Evolutionary conservation across 1,284 basidiomycete species (phyloP).

Genomic region (Spongispora temasekensis): DNA sequence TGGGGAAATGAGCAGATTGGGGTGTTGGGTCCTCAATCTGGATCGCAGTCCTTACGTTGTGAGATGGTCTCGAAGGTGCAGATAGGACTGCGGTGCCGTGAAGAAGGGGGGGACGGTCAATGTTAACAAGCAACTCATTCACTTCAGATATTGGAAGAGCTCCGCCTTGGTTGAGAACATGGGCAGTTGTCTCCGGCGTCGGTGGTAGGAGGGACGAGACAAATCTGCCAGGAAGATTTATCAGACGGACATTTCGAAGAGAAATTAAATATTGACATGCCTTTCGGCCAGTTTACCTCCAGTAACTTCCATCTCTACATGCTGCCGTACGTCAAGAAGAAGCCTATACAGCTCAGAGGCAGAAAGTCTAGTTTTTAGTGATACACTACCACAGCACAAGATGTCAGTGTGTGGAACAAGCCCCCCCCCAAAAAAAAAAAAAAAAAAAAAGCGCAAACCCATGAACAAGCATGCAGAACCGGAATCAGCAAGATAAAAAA

Average conservation of each 20-base stretch:
- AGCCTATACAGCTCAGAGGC: conserved; percentile 68
- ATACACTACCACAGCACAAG: conserved; percentile 52
- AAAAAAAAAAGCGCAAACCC: background rate
- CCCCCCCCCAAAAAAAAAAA: too few relatives aligned
- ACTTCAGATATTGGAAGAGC: conserved; percentile 36
- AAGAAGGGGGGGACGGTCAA: background rate
- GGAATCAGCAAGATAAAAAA: conserved; percentile 3
- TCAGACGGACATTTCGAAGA: background rate
- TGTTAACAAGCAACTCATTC: background rate
- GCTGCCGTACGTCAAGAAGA: conserved; percentile 67
- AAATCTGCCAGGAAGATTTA: conserved; percentile 49
- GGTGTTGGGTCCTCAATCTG: conserved; percentile 16
- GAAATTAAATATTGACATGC: conserved; percentile 1
- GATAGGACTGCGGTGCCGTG: too few relatives aligned
- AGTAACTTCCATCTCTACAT: conserved; percentile 71
- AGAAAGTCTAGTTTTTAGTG: conserved; percentile 74
- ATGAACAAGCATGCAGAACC: background rate
- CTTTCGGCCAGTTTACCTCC: conserved; percentile 49
- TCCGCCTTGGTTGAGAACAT: conserved; percentile 69
- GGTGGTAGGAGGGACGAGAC: conserved; percentile 73
- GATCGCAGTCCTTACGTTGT: conserved; percentile 20
- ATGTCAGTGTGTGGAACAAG: conserved; percentile 11
- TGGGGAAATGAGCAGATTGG: conserved; percentile 16
- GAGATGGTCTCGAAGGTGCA: background rate
- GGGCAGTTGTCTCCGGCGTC: conserved; percentile 65